These are phyloP conservation scores for Globisporangium takayamanum DNA, from an alignment of 352 stramenopile genomes.

Conservation along the genomic window DNA sequence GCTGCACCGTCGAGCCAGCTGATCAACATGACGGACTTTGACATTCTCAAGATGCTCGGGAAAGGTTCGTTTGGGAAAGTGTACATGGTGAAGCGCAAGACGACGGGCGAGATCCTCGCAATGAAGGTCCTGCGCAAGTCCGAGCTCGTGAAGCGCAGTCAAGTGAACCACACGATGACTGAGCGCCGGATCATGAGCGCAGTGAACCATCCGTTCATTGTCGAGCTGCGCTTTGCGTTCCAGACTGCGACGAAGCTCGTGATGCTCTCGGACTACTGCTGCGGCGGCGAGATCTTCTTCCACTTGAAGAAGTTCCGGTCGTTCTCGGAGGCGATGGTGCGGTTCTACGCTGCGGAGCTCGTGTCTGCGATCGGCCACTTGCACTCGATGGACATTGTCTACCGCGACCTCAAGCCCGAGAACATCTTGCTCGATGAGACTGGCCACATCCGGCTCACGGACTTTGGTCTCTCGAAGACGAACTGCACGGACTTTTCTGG, in stretches of 20 bases:
- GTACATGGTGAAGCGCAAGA: constrained; percentile 93
- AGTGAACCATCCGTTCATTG: constrained; percentile 95
- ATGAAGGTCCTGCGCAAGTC: constrained; percentile 88
- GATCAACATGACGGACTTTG: constrained; percentile 88
- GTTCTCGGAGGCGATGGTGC: constrained; percentile 86
- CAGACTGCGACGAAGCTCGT: constrained; percentile 89
- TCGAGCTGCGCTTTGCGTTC: constrained; percentile 91
- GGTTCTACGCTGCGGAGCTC: constrained; percentile 94
- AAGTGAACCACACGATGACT: constrained; percentile 87
- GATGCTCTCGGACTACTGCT: constrained; percentile 89
- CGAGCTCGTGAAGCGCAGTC: constrained; percentile 84
- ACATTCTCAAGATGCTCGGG: constrained; percentile 97
- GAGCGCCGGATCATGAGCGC: constrained; percentile 87
- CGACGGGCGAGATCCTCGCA: constrained; percentile 58
- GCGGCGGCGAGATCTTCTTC: constrained; percentile 90
- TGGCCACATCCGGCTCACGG: constrained; percentile 89
- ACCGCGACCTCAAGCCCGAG: constrained; percentile 90
- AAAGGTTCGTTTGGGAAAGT: constrained; percentile 97
- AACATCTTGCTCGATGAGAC: constrained; percentile 92
- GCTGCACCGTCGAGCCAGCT: constrained; percentile 10
- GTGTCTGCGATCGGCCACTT: constrained; percentile 83
- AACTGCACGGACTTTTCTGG: constrained; percentile 70
- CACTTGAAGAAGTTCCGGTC: constrained; percentile 89
- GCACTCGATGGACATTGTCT: constrained; percentile 90
- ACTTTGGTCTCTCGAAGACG: constrained; percentile 92